Evolutionary conservation across 2,329 filamentous ascomycete genomes (phyloP), one percentile per base, ranked within the genome.

Genomic region (Sarocladium oryzae): DNA sequence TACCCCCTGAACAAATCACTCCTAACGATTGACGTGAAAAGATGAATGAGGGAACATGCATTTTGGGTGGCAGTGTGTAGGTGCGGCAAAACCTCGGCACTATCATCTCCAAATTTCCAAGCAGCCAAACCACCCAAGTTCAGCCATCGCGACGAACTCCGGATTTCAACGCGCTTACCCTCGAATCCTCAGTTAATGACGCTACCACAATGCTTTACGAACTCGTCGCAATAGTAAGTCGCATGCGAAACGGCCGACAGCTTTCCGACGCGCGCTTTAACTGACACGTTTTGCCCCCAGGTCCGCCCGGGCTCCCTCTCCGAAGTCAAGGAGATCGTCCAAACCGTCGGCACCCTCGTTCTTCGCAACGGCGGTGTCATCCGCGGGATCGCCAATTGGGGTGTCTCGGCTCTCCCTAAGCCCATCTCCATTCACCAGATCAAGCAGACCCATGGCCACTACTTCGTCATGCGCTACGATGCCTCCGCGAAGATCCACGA

Each of bases 381-480:
- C 64, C 90, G 93, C 61, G 90, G 90, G 66, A 79, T 95, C 65
- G 85, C 85, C 60, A 99, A 99, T 78, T 99, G 93, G 93, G 93
- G 93, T 65, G 80, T 88, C 60, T 96, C 93, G 73, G 78, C 85
- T 45, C 85, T 99, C 16, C 92, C 93, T 45, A 86, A 84, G 59
- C 82, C 89, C 55, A 78, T 85, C 53, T 85, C 84, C 55, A 85
- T 86, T 65, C 85, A 95, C 69, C 90, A 96, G 72, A 83, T 86
- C 60, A 84, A 83, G 58, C 86, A 97, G 78, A 81, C 81, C 57
- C 80, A 84, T 59, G 93, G 93, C 51, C 91, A 97, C 75, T 95
- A 99, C 78, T 99, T 99, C 70, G 87, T 95, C 64, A 88, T 99
- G 87, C 88, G 93, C 61, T 99, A 96, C 76, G 93, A 99, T 68